Base-by-base conservation (phyloP, 495 filamentous ascomycete genomes). In the Penicillium soppii region DNA sequence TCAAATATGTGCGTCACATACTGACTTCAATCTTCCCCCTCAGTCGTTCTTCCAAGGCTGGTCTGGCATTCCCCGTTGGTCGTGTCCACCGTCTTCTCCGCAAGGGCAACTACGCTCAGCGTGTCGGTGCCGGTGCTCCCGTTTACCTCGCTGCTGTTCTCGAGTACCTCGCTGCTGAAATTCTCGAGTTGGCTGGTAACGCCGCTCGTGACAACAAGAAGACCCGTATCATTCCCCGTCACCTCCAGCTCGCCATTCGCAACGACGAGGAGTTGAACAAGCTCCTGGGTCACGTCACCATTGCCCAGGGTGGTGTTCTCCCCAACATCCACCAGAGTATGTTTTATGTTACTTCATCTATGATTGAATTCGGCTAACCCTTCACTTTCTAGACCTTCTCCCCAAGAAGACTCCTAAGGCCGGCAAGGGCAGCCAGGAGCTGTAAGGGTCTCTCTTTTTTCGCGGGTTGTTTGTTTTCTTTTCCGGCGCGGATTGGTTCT, bases 241-340 rank as follows among this genome's bases (percentile, higher is more conserved):
- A 98, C 77, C 87, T 98, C 41, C 94, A 98, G 81, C 92, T 98
- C 65, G 94, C 94, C 74, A 98, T 98, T 80, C 88, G 94, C 61
- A 97, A 97, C 75, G 94, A 98, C 75, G 92, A 98, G 84, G 94
- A 98, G 75, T 74, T 98, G 90, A 97, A 98, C 88, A 98, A 98
- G 84, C 91, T 98, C 41, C 82, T 98, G 47, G 94, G 94, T 50
- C 94, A 97, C 70, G 94, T 97, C 78, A 98, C 94, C 69, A 98
- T 98, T 65, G 94, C 94, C 66, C 94, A 97, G 78, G 94, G 94
- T 79, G 94, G 94, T 96, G 94, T 98, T 57, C 82, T 98, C 47
- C 94, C 94, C 70, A 96, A 96, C 84, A 95, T 96, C 58, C 91
- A 97, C 81, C 90, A 95, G 75, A 97, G 91, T 96, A 82, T 58